Evolutionary conservation across 805 yeast genomes (phyloP).

Genomic region (Kluyveromyces aestuarii): DNA sequence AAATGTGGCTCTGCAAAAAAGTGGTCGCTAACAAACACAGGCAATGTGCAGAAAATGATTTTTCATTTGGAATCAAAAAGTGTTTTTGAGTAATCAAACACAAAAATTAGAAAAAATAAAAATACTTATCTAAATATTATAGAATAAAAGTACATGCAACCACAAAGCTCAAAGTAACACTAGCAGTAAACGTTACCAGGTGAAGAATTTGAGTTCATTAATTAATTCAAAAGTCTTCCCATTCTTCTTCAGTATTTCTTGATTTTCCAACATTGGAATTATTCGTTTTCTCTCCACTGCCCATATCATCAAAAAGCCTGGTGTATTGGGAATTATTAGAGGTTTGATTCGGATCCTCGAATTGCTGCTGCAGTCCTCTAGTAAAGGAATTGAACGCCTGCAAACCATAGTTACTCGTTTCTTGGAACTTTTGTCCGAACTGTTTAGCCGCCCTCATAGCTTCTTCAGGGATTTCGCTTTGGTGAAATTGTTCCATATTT

Average conservation of each 20-base stretch:
- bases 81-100: not conserved
- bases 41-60: not conserved
- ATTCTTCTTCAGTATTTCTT: conserved; percentile 30
- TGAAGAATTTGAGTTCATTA: not conserved
- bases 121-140: not conserved
- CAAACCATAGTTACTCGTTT: conserved; percentile 69
- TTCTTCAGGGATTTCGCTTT: conserved; percentile 66
- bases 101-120: not conserved
- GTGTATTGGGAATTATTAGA: conserved; percentile 8
- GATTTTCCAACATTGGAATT: conserved; percentile 6
- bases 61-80: not conserved
- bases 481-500: conserved; percentile 65
- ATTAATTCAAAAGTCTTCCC: conserved; percentile 53
- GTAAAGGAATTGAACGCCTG: conserved; percentile 58
- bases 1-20: not conserved
- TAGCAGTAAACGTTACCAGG: too few species aligned
- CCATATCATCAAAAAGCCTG: conserved; percentile 49
- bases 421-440: conserved; percentile 90
- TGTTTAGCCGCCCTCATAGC: conserved; percentile 93
- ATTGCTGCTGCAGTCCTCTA: conserved; percentile 30
- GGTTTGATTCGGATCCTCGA: conserved; percentile 27
- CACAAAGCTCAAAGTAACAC: too few species aligned
- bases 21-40: too few species aligned
- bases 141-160: too few species aligned
- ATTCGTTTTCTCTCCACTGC: conserved; percentile 21